Conservation (phyloP, 306 rosid species). For the Rosa lucieae region DNA sequence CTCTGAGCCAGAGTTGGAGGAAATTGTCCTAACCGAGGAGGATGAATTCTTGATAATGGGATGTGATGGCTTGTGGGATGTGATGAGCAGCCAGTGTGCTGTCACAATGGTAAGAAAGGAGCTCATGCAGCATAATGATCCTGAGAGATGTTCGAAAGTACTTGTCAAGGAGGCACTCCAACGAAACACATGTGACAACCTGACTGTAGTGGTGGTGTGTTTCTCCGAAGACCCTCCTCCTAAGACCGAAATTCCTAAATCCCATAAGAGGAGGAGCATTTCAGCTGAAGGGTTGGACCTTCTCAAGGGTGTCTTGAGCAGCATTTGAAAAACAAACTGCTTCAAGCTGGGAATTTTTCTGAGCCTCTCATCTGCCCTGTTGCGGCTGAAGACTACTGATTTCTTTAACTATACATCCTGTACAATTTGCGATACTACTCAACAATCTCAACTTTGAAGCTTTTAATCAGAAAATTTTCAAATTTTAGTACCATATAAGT, state of each 20-base stretch:
- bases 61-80: constrained; percentile 79
- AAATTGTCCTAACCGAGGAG: constrained; percentile 47
- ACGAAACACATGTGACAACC: constrained; percentile 62
- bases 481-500: constrained; percentile 4
- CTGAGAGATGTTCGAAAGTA: constrained; percentile 40
- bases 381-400: constrained; percentile 21
- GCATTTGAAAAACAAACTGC: constrained; percentile 32
- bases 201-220: constrained; percentile 63
- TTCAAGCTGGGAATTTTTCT: constrained; percentile 36
- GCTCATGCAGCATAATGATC: constrained; percentile 63
- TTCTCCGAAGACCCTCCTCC: constrained; percentile 65
- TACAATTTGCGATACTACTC: constrained; percentile 7
- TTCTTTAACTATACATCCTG: constrained; percentile 21
- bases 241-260: constrained; percentile 50
- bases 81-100: constrained; percentile 80
- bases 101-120: constrained; percentile 71
- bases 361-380: constrained; percentile 20
- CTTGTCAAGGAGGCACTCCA: constrained; percentile 69
- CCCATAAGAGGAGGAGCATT: constrained; percentile 65
- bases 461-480: neutral
- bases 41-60: constrained; percentile 72
- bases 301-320: constrained; percentile 62
- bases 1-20: constrained; percentile 62
- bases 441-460: constrained; percentile 22
- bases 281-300: constrained; percentile 74